Percentiles rank a stretch among this genome's conserved stretches.
Evolutionary conservation across 306 rosid genomes (phyloP).

Genomic region (Gynostemma pentaphyllum): DNA sequence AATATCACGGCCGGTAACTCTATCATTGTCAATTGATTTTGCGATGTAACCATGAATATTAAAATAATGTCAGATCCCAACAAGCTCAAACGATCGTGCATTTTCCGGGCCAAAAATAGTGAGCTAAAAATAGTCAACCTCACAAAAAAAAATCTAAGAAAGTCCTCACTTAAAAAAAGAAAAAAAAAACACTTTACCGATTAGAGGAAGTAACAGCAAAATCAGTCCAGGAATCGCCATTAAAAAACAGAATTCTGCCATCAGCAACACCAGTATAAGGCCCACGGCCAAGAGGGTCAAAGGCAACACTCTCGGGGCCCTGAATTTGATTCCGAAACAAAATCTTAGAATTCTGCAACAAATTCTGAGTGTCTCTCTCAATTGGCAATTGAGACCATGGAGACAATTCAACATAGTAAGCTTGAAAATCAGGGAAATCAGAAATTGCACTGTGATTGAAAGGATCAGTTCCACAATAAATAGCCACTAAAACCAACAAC

Average conservation of each 20-base stretch:
- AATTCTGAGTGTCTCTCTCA: constrained; percentile 39
- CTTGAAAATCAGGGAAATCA: constrained; percentile 44
- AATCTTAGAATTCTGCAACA: constrained; percentile 67
- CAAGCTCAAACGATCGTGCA: too few relatives aligned
- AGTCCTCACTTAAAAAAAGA: too few relatives aligned
- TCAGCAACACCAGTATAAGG: constrained; percentile 93
- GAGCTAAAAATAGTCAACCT: too few relatives aligned
- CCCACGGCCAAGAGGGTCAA: constrained; percentile 82
- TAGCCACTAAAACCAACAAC: constrained; percentile 31
- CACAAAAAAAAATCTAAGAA: too few relatives aligned
- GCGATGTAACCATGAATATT: too few relatives aligned
- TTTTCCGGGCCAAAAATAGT: too few relatives aligned
- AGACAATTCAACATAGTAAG: constrained; percentile 34
- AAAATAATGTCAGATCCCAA: too few relatives aligned
- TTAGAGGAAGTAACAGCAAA: constrained; percentile 74
- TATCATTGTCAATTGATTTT: too few relatives aligned
- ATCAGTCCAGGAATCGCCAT: constrained; percentile 56
- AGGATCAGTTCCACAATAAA: constrained; percentile 77
- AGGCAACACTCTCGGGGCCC: constrained; percentile 85
- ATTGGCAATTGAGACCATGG: constrained; percentile 48
- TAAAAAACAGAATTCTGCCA: constrained; percentile 68
- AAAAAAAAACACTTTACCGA: constrained; percentile 26
- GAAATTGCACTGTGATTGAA: constrained; percentile 52
- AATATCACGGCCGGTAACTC: too few relatives aligned
- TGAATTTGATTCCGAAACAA: constrained; percentile 62